Conservation (phyloP, 371 early-diverging fungal genomes). For the Rhizomucor pusillus region DNA sequence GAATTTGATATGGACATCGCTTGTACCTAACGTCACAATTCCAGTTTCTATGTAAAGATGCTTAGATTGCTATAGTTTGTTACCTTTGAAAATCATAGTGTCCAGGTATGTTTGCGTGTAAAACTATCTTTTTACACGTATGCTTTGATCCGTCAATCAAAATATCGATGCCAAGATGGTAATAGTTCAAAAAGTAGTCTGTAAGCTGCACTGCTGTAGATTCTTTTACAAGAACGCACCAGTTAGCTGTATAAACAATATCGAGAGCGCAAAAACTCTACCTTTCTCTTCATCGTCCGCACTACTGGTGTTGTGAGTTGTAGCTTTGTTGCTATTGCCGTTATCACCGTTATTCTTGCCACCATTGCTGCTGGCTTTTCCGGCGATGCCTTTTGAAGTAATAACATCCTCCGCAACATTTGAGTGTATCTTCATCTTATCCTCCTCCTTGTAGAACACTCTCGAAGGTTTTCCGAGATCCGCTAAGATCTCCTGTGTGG, state of each 20-base stretch:
- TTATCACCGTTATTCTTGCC: slow-evolving; percentile 7
- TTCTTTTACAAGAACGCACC: too few species aligned
- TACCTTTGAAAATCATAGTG: slow-evolving; percentile 74
- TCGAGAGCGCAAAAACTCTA: too few species aligned
- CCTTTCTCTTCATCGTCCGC: slow-evolving; percentile 40
- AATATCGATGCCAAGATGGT: slow-evolving; percentile 72
- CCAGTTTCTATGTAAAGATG: not conserved
- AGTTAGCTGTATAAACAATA: too few species aligned
- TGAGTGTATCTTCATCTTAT: slow-evolving; percentile 73
- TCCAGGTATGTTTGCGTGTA: slow-evolving; percentile 76
- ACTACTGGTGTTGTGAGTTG: slow-evolving; percentile 8
- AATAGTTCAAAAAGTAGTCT: slow-evolving; percentile 72
- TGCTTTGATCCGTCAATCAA: slow-evolving; percentile 69
- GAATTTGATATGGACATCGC: slow-evolving; percentile 52
- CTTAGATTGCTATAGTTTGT: not conserved
- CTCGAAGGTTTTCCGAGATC: slow-evolving; percentile 66
- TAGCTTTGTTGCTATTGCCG: slow-evolving; percentile 3
- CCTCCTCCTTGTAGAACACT: slow-evolving; percentile 67
- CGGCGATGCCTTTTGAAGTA: too few species aligned
- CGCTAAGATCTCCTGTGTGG: slow-evolving; percentile 68
- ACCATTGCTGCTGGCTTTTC: slow-evolving; percentile 10
- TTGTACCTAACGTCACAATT: slow-evolving; percentile 41
- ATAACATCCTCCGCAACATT: slow-evolving; percentile 32
- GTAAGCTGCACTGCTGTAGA: slow-evolving; percentile 35
- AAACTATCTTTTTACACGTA: slow-evolving; percentile 68